phyloP scores from a whole-genome alignment of 257 asterid genomes.

The Nicotiana sylvestris region DNA sequence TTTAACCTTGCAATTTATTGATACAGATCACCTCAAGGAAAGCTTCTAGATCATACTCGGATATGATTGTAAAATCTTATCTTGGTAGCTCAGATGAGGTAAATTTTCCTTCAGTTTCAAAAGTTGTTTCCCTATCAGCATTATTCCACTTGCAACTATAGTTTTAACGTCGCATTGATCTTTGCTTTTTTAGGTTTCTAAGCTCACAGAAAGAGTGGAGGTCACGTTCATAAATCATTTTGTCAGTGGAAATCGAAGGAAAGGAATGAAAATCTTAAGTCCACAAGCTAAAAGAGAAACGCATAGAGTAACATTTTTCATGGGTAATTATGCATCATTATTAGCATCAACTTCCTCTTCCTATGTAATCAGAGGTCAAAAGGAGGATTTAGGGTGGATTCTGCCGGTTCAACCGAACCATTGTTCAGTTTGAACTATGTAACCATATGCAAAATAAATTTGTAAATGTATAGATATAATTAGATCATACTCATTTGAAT shows the following conservation, averaged over 20 bases:
- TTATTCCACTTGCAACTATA: constrained; percentile 4
- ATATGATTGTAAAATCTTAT: constrained; percentile 69
- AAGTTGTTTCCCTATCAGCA: not conserved
- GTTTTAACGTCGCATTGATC: not conserved
- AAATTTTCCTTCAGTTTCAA: constrained; percentile 8
- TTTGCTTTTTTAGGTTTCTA: constrained; percentile 34
- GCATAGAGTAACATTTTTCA: constrained; percentile 64
- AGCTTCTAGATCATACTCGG: constrained; percentile 64
- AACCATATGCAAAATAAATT: not conserved
- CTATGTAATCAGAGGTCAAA: not conserved
- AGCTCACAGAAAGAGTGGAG: constrained; percentile 55
- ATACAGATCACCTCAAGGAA: constrained; percentile 66
- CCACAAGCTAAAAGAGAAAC: constrained; percentile 59
- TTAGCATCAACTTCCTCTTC: not conserved
- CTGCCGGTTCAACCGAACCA: not conserved
- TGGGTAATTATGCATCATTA: constrained; percentile 38
- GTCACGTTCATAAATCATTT: constrained; percentile 66
- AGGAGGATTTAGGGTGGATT: not conserved
- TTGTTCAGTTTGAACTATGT: not conserved
- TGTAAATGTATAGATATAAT: not conserved
- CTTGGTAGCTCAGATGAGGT: constrained; percentile 86
- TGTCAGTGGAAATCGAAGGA: constrained; percentile 64
- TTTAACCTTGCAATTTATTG: not conserved
- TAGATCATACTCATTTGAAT: not conserved
- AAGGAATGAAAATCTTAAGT: constrained; percentile 60